Evolutionary conservation across 805 yeast species (phyloP).

Genomic region (Candida montana): DNA sequence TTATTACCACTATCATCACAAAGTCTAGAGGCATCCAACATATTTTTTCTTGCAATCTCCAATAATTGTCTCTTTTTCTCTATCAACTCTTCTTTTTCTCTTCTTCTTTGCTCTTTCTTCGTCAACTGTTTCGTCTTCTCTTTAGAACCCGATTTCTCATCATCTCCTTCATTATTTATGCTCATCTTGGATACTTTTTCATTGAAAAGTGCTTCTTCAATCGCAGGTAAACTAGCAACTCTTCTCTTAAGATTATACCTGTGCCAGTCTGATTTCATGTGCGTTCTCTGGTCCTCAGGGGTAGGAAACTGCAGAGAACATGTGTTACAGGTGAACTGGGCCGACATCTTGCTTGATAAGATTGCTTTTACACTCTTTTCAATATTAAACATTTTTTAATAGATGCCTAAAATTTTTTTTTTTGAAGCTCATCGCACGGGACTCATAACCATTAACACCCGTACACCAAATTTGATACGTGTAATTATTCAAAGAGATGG

Average conservation of each 20-base stretch:
- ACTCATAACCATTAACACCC: conserved; percentile 5
- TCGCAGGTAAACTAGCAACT: conserved; percentile 81
- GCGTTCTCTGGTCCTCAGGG: conserved; percentile 76
- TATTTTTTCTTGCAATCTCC: conserved; percentile 35
- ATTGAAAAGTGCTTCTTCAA: conserved; percentile 60
- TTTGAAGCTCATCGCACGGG: conserved; percentile 8
- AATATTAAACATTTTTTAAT: background rate
- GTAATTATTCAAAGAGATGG: conserved; percentile 1
- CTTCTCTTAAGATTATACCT: conserved; percentile 91
- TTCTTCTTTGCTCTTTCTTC: conserved; percentile 37
- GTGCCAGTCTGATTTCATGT: conserved; percentile 98
- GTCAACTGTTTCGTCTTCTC: conserved; percentile 29
- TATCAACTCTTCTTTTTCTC: conserved; percentile 36
- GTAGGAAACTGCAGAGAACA: conserved; percentile 75
- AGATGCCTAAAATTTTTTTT: background rate
- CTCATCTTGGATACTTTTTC: conserved; percentile 49
- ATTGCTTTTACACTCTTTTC: background rate
- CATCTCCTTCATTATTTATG: conserved; percentile 17
- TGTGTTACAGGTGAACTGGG: conserved; percentile 70
- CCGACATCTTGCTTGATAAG: conserved; percentile 1
- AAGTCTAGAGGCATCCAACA: conserved; percentile 25
- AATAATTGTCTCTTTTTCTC: conserved; percentile 37
- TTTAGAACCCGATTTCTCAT: conserved; percentile 14
- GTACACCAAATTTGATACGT: conserved; percentile 6
- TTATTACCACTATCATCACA: conserved; percentile 8